These are phyloP conservation scores for Talaromyces sp. DNA, from an alignment of 2,329 filamentous ascomycete genomes.

Conservation along the genomic window DNA sequence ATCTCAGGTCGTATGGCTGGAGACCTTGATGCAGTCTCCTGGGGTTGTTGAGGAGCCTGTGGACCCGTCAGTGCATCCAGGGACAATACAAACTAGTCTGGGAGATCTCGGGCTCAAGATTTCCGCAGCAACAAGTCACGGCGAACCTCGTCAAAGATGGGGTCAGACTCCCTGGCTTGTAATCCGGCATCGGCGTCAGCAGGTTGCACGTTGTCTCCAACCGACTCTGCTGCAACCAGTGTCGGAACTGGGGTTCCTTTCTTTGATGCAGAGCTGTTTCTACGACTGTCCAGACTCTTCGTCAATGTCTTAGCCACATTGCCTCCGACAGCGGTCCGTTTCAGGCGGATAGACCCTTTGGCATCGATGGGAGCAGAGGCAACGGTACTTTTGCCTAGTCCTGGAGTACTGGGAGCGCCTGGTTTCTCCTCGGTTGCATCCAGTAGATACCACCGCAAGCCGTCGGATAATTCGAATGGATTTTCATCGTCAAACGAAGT, in stretches of 20 bases:
- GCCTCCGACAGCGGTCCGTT: constrained; percentile 56
- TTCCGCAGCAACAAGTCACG: constrained; percentile 40
- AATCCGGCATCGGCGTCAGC: constrained; percentile 32
- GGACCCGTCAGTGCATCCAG: constrained; percentile 9
- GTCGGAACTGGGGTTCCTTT: constrained; percentile 51
- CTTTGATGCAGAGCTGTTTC: constrained; percentile 80
- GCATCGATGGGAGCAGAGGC: constrained; percentile 83
- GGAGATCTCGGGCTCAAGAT: constrained; percentile 29
- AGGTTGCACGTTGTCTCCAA: constrained; percentile 31
- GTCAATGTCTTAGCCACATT: constrained; percentile 72
- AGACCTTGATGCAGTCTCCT: neutral
- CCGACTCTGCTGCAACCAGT: constrained; percentile 30
- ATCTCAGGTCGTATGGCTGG: neutral
- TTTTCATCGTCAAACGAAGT: constrained; percentile 78
- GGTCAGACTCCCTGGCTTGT: constrained; percentile 35
- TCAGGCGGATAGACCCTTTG: constrained; percentile 59
- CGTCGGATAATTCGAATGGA: constrained; percentile 92
- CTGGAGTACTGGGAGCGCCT: constrained; percentile 84
- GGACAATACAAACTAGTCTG: constrained; percentile 1
- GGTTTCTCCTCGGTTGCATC: constrained; percentile 92
- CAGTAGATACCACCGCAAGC: constrained; percentile 90
- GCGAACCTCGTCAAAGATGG: constrained; percentile 46
- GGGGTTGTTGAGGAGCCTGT: constrained; percentile 10
- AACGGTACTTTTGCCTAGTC: constrained; percentile 85
- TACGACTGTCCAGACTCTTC: constrained; percentile 84